A percentile compares a stretch with the other conserved stretches of the same genome.
Conservation (phyloP, 495 filamentous ascomycete species). For the Hypoxylon lienhwacheense region DNA sequence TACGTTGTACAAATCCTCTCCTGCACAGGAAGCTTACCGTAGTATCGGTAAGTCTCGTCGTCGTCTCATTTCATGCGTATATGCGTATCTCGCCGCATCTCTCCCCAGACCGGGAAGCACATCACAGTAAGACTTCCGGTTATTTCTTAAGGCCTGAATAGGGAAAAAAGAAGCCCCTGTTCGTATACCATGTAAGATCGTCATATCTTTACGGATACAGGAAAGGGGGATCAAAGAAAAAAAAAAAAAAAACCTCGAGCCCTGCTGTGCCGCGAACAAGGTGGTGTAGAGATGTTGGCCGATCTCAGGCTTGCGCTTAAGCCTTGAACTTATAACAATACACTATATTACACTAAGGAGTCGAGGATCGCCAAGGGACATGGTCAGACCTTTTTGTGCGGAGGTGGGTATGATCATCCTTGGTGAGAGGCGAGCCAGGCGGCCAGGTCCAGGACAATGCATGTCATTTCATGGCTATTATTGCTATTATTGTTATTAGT, state of each 20-base stretch:
- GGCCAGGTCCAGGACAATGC: too few species aligned
- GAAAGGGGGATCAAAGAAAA: not conserved
- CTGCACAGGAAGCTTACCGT: too few species aligned
- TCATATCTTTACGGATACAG: too few species aligned
- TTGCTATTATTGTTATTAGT: constrained; percentile 23
- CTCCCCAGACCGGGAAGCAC: too few species aligned
- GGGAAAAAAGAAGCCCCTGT: constrained; percentile 6
- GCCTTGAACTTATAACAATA: constrained; percentile 1
- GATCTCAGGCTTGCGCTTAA: too few species aligned
- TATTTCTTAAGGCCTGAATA: too few species aligned
- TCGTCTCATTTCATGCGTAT: too few species aligned
- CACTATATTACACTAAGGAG: constrained; percentile 3
- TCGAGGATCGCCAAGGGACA: constrained; percentile 3
- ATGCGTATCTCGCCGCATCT: too few species aligned
- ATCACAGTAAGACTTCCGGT: too few species aligned
- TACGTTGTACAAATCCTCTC: too few species aligned
- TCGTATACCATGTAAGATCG: too few species aligned
- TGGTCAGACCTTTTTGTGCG: constrained; percentile 15
- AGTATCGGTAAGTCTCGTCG: too few species aligned
- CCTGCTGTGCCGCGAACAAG: constrained; percentile 16
- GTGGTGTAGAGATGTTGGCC: constrained; percentile 1
- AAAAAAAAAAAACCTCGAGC: constrained; percentile 2
- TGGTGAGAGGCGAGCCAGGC: constrained; percentile 11
- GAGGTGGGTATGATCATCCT: constrained; percentile 20
- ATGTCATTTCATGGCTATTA: constrained; percentile 4